These are phyloP conservation scores for Colletotrichum gigasporum DNA, from an alignment of 2,329 filamentous ascomycete genomes.

Conservation along the genomic window DNA sequence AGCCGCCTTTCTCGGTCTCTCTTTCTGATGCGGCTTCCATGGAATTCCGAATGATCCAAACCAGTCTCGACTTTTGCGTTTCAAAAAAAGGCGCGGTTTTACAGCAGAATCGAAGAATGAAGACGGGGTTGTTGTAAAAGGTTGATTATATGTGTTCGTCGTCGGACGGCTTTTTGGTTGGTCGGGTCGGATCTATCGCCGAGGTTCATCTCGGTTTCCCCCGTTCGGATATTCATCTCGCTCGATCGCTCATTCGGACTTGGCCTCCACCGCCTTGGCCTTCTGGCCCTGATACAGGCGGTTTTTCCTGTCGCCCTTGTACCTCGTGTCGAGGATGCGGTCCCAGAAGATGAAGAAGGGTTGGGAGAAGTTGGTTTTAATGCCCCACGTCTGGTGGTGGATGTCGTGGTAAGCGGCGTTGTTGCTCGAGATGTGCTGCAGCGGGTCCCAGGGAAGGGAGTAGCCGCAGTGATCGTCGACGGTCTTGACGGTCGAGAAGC, in stretches of 20 bases:
- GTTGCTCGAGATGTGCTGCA: constrained; percentile 92
- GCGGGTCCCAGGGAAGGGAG: constrained; percentile 91
- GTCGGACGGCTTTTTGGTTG: background rate
- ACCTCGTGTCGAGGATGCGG: constrained; percentile 80
- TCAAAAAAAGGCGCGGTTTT: constrained; percentile 5
- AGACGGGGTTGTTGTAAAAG: background rate
- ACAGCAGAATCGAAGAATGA: constrained; percentile 22
- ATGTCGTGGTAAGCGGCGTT: constrained; percentile 98
- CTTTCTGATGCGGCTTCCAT: background rate
- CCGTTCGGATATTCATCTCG: background rate
- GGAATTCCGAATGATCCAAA: constrained; percentile 16
- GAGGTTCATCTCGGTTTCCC: background rate
- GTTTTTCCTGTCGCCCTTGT: constrained; percentile 68
- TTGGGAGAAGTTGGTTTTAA: constrained; percentile 94
- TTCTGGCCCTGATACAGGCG: constrained; percentile 17
- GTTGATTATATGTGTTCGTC: constrained; percentile 9
- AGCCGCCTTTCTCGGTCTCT: background rate
- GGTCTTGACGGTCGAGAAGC: constrained; percentile 90
- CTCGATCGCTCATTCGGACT: constrained; percentile 8
- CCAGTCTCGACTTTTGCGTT: constrained; percentile 8
- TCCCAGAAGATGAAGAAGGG: constrained; percentile 98
- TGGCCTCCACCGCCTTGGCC: constrained; percentile 18
- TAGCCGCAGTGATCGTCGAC: constrained; percentile 99
- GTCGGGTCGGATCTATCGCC: constrained; percentile 7
- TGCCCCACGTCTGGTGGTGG: constrained; percentile 98